Conservation (phyloP, 176 grass and related monocot genomes). For the Musa beccarii region DNA sequence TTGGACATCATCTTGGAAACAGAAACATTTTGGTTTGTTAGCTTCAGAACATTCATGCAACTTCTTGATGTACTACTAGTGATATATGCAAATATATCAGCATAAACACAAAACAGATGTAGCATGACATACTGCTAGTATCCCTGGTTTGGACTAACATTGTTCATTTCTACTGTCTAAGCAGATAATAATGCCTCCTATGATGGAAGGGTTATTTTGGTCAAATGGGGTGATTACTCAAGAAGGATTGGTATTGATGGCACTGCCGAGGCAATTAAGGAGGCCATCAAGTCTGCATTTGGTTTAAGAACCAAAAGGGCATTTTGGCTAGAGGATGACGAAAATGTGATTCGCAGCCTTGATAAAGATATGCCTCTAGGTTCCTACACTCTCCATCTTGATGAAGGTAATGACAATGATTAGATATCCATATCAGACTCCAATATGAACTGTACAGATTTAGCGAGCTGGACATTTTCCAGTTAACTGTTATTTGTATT, state of each 20-base stretch:
- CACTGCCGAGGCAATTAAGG: conserved; percentile 74
- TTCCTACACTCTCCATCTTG: conserved; percentile 88
- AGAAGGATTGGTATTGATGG: conserved; percentile 97
- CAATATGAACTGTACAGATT: too few relatives aligned
- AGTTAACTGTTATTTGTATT: too few relatives aligned
- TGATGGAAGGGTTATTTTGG: conserved; percentile 79
- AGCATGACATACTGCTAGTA: background rate
- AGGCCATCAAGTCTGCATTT: conserved; percentile 90
- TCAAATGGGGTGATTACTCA: conserved; percentile 91
- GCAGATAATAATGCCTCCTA: conserved; percentile 55
- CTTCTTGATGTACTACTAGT: background rate
- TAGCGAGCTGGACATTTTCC: too few relatives aligned
- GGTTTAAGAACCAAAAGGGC: conserved; percentile 84
- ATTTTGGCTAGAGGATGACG: conserved; percentile 98
- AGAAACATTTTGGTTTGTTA: background rate
- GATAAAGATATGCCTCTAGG: conserved; percentile 90
- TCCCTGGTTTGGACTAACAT: conserved; percentile 15
- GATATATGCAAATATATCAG: background rate
- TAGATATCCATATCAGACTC: too few relatives aligned
- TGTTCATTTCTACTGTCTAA: conserved; percentile 22
- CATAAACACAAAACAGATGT: background rate
- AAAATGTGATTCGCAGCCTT: conserved; percentile 70
- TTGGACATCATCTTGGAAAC: background rate
- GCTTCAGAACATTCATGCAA: background rate
- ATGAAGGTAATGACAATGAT: conserved; percentile 41